Evolutionary conservation across 108 stramenopile genomes (phyloP).

Genomic region (Skeletonema grethae): DNA sequence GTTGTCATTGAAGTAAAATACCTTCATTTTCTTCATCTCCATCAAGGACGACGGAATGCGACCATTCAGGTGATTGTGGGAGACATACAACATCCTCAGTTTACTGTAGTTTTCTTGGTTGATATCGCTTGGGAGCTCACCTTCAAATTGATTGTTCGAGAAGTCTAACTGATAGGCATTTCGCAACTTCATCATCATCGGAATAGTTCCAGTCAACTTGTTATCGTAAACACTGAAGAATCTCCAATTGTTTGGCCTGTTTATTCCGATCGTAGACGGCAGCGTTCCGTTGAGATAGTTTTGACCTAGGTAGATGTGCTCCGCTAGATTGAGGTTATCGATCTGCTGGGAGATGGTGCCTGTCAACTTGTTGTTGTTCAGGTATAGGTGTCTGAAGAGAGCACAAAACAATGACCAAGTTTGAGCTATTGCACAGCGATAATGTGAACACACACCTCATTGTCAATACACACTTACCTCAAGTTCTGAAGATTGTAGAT

Average conservation of each 20-base stretch:
- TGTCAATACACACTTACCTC: constrained; percentile 16
- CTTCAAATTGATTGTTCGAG: constrained; percentile 41
- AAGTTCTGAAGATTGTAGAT: constrained; percentile 35
- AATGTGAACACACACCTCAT: not conserved
- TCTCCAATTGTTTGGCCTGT: constrained; percentile 34
- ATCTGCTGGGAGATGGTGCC: constrained; percentile 44
- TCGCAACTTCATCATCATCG: constrained; percentile 38
- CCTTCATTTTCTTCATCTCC: constrained; percentile 43
- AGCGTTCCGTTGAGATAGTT: constrained; percentile 42
- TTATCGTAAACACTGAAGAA: constrained; percentile 63
- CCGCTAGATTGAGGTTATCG: constrained; percentile 36
- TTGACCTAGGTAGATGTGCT: constrained; percentile 48
- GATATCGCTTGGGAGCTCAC: constrained; percentile 41
- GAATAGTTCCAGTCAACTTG: constrained; percentile 65
- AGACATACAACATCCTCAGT: constrained; percentile 69
- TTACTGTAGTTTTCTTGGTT: constrained; percentile 51
- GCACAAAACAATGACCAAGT: not conserved
- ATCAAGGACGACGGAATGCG: constrained; percentile 63
- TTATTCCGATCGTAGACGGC: constrained; percentile 31
- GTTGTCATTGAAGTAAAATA: constrained; percentile 47
- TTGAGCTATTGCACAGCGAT: not conserved
- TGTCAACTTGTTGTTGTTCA: constrained; percentile 46
- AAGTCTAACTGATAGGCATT: constrained; percentile 47
- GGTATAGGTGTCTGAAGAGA: constrained; percentile 35
- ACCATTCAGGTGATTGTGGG: constrained; percentile 67